Evolutionary conservation across 306 rosid genomes (phyloP), one percentile per base, ranked within the genome.

Genomic region (Lathyrus oleraceus): DNA sequence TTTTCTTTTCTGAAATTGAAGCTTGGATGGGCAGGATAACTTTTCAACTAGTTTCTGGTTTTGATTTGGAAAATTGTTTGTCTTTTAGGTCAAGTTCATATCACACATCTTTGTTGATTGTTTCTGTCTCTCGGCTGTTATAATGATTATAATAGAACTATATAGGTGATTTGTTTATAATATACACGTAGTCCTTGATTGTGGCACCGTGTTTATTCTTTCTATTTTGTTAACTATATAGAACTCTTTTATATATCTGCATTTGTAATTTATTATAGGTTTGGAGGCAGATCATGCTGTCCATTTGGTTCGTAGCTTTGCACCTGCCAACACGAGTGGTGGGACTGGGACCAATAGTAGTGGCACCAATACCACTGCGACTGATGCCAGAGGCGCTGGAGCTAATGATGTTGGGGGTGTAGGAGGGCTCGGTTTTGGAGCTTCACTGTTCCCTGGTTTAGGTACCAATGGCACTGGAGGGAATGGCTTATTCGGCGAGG

Each of bases 251-350:
- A 3, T 32, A 60, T 39, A 5, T 52, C 52, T 47, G 35, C 12
- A 44, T 53, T 25, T 53, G 13, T 70, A 16, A 53, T 21, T 53
- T 20, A 61, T 73, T 65, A 56, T 52, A 91, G 96, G 97, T 78
- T 80, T 91, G 87, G 95, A 88, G 85, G 87, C 91, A 21, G 93
- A 91, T 84, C 97, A 87, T 62, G 85, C 96, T 21, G 80, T 91
- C 27, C 97, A 91, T 71, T 76, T 91, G 91, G 93, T 91, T 73
- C 96, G 91, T 51, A 86, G 95, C 48, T 85, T 84, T 82, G 85
- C 86, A 6, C 87, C 92, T 52, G 32, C 86, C 16, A 76, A 69
- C 77, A 7, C 86, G 42, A 42, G 77, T 66, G 80, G 78, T 72
- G 85, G 82, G 39, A 51, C 80, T 74, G 85, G 82, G 30, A 62